phyloP scores from a whole-genome alignment of 2,329 filamentous ascomycete genomes.

The Mycocentrospora acerina region DNA sequence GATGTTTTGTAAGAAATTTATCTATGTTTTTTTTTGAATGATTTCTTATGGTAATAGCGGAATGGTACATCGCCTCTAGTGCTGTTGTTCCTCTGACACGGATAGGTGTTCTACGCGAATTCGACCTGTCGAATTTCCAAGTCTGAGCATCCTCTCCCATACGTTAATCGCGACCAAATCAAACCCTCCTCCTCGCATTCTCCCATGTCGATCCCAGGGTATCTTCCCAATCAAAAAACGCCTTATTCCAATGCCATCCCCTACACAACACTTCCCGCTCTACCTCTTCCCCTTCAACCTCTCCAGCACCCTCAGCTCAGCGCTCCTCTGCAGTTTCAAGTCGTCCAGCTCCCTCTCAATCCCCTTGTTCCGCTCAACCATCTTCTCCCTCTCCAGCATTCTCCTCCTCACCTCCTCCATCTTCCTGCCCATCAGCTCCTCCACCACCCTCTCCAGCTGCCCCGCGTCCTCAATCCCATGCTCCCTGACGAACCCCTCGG shows the following conservation, averaged over 20 bases:
- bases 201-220: too few species aligned
- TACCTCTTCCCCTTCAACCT: constrained; percentile 41
- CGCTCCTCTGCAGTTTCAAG: constrained; percentile 46
- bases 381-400: constrained; percentile 43
- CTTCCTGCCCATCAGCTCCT: constrained; percentile 34
- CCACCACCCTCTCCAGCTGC: constrained; percentile 39
- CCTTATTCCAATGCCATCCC: not conserved
- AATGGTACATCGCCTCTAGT: too few species aligned
- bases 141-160: too few species aligned
- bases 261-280: constrained; percentile 1
- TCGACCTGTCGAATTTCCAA: too few species aligned
- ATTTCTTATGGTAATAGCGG: too few species aligned
- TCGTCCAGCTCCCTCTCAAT: constrained; percentile 48
- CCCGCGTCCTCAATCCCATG: constrained; percentile 38
- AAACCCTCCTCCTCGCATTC: too few species aligned
- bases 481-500: constrained; percentile 43
- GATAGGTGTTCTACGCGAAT: too few species aligned
- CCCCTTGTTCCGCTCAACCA: constrained; percentile 44
- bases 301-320: constrained; percentile 49
- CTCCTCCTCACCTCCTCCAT: constrained; percentile 42
- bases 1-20: too few species aligned
- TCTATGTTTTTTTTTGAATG: too few species aligned
- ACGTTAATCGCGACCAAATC: too few species aligned
- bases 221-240: too few species aligned
- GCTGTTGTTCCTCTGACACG: too few species aligned